phyloP scores from a whole-genome alignment of 768 basidiomycete species.

The Termitomyces sp. region DNA sequence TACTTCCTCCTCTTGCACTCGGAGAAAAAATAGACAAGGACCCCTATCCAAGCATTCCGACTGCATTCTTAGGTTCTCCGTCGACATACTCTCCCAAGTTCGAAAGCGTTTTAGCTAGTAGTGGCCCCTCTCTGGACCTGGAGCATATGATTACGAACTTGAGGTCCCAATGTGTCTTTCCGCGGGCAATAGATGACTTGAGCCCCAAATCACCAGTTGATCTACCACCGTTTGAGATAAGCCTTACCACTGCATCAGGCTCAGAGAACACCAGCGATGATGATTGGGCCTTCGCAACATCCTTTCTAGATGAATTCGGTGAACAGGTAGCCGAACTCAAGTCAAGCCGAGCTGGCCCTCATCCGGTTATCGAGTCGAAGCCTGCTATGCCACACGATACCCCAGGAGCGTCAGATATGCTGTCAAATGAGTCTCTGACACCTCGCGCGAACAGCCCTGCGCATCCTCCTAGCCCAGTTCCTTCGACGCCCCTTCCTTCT shows the following conservation, averaged over 20 bases:
- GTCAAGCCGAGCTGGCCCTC: neutral
- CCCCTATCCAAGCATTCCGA: slow-evolving; percentile 36
- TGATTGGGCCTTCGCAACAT: slow-evolving; percentile 33
- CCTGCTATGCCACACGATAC: neutral
- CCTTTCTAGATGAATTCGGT: slow-evolving; percentile 16
- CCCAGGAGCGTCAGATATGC: neutral
- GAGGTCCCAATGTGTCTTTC: slow-evolving; percentile 29
- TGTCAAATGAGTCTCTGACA: slow-evolving; percentile 1
- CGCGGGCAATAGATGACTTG: slow-evolving; percentile 8
- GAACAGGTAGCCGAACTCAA: neutral
- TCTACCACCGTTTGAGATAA: slow-evolving; percentile 7
- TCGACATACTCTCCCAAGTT: slow-evolving; percentile 29
- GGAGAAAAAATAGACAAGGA: slow-evolving; percentile 15
- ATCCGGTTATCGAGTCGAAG: neutral
- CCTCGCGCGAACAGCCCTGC: slow-evolving; percentile 4
- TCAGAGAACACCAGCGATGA: slow-evolving; percentile 14
- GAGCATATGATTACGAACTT: slow-evolving; percentile 42
- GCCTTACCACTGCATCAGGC: slow-evolving; percentile 9
- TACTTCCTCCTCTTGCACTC: slow-evolving; percentile 24
- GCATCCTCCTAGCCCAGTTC: slow-evolving; percentile 7
- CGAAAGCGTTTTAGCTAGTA: slow-evolving; percentile 17
- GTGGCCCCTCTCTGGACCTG: slow-evolving; percentile 25
- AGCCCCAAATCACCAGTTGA: neutral
- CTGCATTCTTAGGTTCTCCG: slow-evolving; percentile 37
- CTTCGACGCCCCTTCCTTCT: slow-evolving; percentile 11